Conservation (phyloP, 805 yeast genomes). For the Wickerhamiella azyma region DNA sequence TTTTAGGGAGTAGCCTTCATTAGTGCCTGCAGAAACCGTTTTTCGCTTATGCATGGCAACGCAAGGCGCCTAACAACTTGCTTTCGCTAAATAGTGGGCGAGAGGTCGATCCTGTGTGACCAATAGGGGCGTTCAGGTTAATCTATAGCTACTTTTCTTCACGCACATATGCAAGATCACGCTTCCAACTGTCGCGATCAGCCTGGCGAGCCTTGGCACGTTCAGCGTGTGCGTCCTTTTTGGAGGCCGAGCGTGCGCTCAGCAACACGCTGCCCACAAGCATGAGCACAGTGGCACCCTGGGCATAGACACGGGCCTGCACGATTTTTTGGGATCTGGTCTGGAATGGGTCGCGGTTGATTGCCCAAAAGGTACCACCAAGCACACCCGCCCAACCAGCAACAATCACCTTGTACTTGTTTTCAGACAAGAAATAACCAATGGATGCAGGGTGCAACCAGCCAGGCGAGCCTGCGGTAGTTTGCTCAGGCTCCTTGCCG, state of each 20-base stretch:
- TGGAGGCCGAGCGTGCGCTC: conserved; percentile 10
- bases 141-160: conserved; percentile 1
- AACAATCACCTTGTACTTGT: conserved; percentile 36
- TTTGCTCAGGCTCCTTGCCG: not conserved
- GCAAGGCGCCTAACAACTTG: not conserved
- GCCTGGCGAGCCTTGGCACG: not conserved
- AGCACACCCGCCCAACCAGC: conserved; percentile 72
- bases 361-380: conserved; percentile 66
- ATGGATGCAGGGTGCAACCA: not conserved
- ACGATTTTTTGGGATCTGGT: conserved; percentile 68
- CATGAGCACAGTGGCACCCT: conserved; percentile 61
- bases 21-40: no score
- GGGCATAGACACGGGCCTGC: conserved; percentile 88
- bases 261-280: conserved; percentile 35
- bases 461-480: not conserved
- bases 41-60: no score
- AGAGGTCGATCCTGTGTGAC: no score
- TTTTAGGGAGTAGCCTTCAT: not conserved
- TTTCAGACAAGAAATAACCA: conserved; percentile 5
- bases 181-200: conserved; percentile 2
- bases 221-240: not conserved
- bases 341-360: conserved; percentile 62
- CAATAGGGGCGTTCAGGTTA: no score
- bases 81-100: not conserved
- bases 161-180: conserved; percentile 4